Percentiles rank a stretch among this genome's conserved stretches.
phyloP scores from a whole-genome alignment of 2,329 filamentous ascomycete genomes.

The Exophiala xenobiotica region DNA sequence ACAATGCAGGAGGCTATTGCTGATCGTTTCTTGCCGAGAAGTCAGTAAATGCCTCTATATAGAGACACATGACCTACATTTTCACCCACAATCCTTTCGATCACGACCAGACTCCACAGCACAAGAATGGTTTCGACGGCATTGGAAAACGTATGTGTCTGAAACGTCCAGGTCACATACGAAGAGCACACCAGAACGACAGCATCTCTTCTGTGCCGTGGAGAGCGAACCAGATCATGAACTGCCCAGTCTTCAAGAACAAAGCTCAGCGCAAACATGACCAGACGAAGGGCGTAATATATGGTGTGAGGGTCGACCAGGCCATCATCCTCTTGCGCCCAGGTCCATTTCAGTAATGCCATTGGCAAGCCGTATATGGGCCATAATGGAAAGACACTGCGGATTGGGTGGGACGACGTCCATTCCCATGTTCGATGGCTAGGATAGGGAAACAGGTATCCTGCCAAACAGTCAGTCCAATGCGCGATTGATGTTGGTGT shows the following conservation, averaged over 20 bases:
- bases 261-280: constrained; percentile 95
- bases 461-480: constrained; percentile 48
- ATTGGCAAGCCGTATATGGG: constrained; percentile 91
- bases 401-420: constrained; percentile 80
- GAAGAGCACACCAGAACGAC: constrained; percentile 87
- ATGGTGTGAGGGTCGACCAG: constrained; percentile 79
- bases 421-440: constrained; percentile 95
- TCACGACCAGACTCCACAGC: constrained; percentile 88
- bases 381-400: constrained; percentile 96
- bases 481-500: neutral
- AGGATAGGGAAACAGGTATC: constrained; percentile 88
- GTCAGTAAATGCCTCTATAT: constrained; percentile 4
- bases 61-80: constrained; percentile 57
- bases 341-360: constrained; percentile 88
- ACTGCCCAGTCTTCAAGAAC: constrained; percentile 97
- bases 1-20: constrained; percentile 73
- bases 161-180: constrained; percentile 98
- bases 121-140: constrained; percentile 92
- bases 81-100: constrained; percentile 77
- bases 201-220: constrained; percentile 68
- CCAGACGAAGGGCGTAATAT: constrained; percentile 81
- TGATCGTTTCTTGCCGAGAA: constrained; percentile 61
- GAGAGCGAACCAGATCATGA: constrained; percentile 80
- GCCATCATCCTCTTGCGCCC: constrained; percentile 77
- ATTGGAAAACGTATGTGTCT: constrained; percentile 98